A percentile compares a stretch with the other conserved stretches of the same genome.
Conservation (phyloP, 1,284 basidiomycete genomes). For the Moniliophthora roreri region DNA sequence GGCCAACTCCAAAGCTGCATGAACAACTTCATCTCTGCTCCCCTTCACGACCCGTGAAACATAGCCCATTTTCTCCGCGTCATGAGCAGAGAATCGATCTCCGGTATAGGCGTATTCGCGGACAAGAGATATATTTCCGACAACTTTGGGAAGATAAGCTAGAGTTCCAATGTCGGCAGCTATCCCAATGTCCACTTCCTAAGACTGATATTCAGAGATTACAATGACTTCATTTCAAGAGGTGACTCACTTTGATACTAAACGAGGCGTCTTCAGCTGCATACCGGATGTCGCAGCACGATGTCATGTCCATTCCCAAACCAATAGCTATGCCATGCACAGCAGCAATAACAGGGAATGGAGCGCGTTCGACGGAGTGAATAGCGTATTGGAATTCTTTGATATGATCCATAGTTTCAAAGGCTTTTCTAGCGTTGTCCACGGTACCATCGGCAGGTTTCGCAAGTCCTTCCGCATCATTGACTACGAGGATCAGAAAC, state of each 20-base stretch:
- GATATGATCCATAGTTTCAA: slow-evolving; percentile 50
- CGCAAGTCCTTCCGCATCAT: slow-evolving; percentile 25
- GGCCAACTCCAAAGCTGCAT: slow-evolving; percentile 68
- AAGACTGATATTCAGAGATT: background rate
- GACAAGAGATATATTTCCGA: slow-evolving; percentile 77
- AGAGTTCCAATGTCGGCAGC: slow-evolving; percentile 92
- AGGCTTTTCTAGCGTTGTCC: slow-evolving; percentile 47
- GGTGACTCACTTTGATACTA: slow-evolving; percentile 68
- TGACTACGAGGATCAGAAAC: slow-evolving; percentile 13
- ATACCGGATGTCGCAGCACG: slow-evolving; percentile 82
- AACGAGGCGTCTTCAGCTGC: slow-evolving; percentile 66
- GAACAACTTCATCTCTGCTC: slow-evolving; percentile 54
- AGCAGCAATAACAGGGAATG: slow-evolving; percentile 85
- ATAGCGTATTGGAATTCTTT: slow-evolving; percentile 78
- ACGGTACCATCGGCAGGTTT: slow-evolving; percentile 25
- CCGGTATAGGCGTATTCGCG: slow-evolving; percentile 83
- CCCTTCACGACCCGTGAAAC: slow-evolving; percentile 77
- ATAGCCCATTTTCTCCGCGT: slow-evolving; percentile 77
- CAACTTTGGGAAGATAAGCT: slow-evolving; percentile 81
- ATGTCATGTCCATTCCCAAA: slow-evolving; percentile 75
- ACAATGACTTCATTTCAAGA: background rate
- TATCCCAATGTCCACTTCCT: slow-evolving; percentile 91
- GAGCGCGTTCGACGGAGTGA: slow-evolving; percentile 65
- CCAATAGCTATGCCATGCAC: slow-evolving; percentile 79
- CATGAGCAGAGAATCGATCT: slow-evolving; percentile 66